Conservation (phyloP, 768 basidiomycete species). For the Mycena amicta region DNA sequence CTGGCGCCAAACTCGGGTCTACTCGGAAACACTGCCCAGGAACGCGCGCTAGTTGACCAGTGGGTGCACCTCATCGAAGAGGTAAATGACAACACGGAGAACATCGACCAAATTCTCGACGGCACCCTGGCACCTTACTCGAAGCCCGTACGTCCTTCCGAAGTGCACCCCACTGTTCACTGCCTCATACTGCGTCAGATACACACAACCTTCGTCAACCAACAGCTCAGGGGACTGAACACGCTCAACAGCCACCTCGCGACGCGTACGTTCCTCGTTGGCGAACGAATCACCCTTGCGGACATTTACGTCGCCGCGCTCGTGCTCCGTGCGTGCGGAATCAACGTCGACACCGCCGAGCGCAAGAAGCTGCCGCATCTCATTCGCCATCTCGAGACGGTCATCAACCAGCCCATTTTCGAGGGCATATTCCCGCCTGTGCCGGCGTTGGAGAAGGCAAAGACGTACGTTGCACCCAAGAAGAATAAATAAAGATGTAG, state of each 20-base stretch:
- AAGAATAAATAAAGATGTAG: constrained; percentile 60
- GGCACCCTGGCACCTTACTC: constrained; percentile 66
- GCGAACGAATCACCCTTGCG: constrained; percentile 92
- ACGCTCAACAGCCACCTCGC: constrained; percentile 76
- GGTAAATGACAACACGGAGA: constrained; percentile 42
- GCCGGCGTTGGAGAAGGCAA: constrained; percentile 66
- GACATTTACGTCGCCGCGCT: constrained; percentile 72
- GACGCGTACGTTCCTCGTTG: constrained; percentile 86
- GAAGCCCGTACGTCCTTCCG: too few species aligned
- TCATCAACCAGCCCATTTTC: constrained; percentile 81
- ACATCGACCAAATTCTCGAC: constrained; percentile 45
- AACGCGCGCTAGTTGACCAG: constrained; percentile 79
- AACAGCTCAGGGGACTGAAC: constrained; percentile 56
- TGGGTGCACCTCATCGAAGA: constrained; percentile 85
- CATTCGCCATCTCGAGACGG: constrained; percentile 84
- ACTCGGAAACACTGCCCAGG: constrained; percentile 64
- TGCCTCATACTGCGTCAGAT: too few species aligned
- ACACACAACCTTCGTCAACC: constrained; percentile 58
- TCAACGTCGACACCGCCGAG: constrained; percentile 64
- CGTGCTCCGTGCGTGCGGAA: constrained; percentile 54
- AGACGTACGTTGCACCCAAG: constrained; percentile 70
- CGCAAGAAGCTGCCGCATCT: constrained; percentile 75
- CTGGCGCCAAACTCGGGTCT: constrained; percentile 80
- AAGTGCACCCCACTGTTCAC: too few species aligned
- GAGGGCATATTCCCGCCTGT: constrained; percentile 65